Percentiles rank a stretch among this genome's conserved stretches.
Conservation (phyloP, 441 rosid species). For the Pelargonium citronellum region DNA sequence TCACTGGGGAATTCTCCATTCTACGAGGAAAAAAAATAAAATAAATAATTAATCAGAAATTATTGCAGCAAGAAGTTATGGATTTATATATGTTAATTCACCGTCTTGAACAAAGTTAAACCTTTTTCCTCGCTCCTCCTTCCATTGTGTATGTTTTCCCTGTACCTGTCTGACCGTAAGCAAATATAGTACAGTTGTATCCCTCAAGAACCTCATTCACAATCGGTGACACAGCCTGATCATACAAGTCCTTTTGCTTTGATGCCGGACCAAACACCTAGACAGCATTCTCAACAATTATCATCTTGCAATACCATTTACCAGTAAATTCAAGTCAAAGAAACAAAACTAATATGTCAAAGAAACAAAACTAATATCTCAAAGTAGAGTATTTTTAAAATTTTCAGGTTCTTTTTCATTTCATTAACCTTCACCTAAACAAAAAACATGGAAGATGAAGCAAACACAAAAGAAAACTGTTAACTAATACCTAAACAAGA, state of each 20-base stretch:
- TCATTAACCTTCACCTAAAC: no score
- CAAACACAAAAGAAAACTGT: neutral
- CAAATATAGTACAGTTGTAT: constrained; percentile 95
- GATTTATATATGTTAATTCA: constrained; percentile 7
- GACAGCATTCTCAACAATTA: constrained; percentile 12
- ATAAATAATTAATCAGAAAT: neutral
- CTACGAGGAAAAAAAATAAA: constrained; percentile 35
- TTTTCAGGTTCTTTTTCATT: no score
- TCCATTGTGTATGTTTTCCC: constrained; percentile 62
- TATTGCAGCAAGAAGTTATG: no score
- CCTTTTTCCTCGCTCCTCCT: constrained; percentile 96
- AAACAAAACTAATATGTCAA: no score
- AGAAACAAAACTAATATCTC: no score
- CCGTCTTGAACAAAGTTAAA: constrained; percentile 15
- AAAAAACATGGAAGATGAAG: no score
- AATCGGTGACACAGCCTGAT: constrained; percentile 81
- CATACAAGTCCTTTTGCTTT: constrained; percentile 74
- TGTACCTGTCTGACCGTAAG: constrained; percentile 73
- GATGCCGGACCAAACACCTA: constrained; percentile 96
- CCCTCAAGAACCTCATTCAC: constrained; percentile 96
- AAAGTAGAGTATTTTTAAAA: no score
- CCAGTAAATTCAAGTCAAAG: neutral
- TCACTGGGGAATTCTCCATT: constrained; percentile 96
- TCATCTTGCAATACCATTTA: neutral
- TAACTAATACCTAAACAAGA: constrained; percentile 5